Percentiles rank a stretch among this genome's conserved stretches.
Conservation (phyloP, 257 asterid genomes). For the Fraxinus americana region DNA sequence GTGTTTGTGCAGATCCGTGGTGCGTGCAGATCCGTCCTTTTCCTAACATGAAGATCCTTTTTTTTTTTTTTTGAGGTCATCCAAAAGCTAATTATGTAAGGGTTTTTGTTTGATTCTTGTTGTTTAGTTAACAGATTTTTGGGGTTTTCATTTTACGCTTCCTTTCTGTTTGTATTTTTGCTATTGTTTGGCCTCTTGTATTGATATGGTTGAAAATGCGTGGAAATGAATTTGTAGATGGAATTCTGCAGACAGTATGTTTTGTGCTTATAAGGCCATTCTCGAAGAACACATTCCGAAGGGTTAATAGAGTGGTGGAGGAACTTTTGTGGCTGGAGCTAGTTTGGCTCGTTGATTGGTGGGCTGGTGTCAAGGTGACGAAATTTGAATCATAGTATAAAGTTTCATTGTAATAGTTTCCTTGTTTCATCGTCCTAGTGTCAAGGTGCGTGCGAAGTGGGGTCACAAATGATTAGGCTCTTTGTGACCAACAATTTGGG, state of each 20-base stretch:
- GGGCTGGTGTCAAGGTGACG: conserved; percentile 94
- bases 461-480: no score
- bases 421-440: no score
- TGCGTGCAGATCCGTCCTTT: no score
- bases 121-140: no score
- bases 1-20: no score
- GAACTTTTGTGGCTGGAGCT: conserved; percentile 96
- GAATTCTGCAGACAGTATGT: conserved; percentile 59
- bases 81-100: no score
- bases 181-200: conserved; percentile 4
- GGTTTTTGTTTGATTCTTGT: not conserved
- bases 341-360: conserved; percentile 95
- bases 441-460: no score
- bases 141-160: not conserved
- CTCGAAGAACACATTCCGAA: conserved; percentile 82
- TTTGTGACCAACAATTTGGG: no score
- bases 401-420: not conserved
- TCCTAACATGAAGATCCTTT: no score
- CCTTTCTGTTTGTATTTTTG: not conserved
- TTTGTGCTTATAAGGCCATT: conserved; percentile 69
- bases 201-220: conserved; percentile 17
- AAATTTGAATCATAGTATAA: conserved; percentile 1
- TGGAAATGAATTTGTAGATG: no score
- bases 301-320: conserved; percentile 72
- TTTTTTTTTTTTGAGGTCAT: no score